These are phyloP conservation scores for Camellia lanceoleosa DNA, from an alignment of 148 eudicot species.

Conservation along the genomic window DNA sequence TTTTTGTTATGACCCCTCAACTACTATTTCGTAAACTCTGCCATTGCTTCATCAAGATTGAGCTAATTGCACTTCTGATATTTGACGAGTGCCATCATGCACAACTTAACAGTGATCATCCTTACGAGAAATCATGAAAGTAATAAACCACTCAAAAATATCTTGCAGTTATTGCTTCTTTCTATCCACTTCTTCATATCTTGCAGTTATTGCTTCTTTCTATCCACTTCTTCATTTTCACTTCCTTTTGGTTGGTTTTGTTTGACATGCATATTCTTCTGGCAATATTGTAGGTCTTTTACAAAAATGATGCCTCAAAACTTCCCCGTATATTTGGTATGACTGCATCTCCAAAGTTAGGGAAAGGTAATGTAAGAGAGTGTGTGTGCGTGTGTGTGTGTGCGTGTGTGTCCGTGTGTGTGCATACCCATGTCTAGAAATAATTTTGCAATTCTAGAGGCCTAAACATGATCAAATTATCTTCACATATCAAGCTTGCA, in stretches of 20 bases:
- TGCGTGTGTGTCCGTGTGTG: too few species aligned
- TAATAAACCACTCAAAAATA: slow-evolving; percentile 20
- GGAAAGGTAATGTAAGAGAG: slow-evolving; percentile 59
- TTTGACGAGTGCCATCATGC: slow-evolving; percentile 99
- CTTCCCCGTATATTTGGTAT: slow-evolving; percentile 96
- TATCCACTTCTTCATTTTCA: too few species aligned
- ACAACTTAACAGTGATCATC: slow-evolving; percentile 83
- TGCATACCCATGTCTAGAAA: not conserved
- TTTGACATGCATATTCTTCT: slow-evolving; percentile 5
- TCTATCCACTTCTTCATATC: slow-evolving; percentile 5
- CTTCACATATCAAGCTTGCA: not conserved
- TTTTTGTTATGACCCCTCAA: slow-evolving; percentile 97
- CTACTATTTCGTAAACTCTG: slow-evolving; percentile 53
- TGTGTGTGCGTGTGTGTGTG: too few species aligned
- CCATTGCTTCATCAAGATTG: slow-evolving; percentile 89
- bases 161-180: not conserved
- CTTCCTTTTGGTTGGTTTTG: slow-evolving; percentile 2
- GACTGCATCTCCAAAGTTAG: slow-evolving; percentile 92
- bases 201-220: too few species aligned
- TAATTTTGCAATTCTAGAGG: not conserved
- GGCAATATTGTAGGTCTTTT: slow-evolving; percentile 61
- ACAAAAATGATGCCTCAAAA: slow-evolving; percentile 38
- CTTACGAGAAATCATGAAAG: slow-evolving; percentile 98
- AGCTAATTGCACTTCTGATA: slow-evolving; percentile 72
- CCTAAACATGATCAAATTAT: not conserved